Percentiles rank a stretch among this genome's conserved stretches.
Evolutionary conservation across 805 yeast species (phyloP).

Genomic region (Candida anglica): DNA sequence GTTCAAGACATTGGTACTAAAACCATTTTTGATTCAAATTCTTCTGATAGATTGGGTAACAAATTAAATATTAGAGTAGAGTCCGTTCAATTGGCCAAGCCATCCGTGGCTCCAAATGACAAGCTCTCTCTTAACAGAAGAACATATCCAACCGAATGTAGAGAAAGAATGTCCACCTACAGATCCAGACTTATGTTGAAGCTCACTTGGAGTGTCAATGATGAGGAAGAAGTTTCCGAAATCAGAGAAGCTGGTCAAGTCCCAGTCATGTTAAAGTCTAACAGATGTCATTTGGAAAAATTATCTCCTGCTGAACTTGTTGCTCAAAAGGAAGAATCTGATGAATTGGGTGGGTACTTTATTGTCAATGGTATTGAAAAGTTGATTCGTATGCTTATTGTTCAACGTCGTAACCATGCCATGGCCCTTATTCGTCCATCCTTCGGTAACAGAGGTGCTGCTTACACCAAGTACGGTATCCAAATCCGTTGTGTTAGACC

Average conservation of each 20-base stretch:
- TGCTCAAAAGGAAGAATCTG: conserved; percentile 78
- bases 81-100: conserved; percentile 81
- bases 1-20: conserved; percentile 86
- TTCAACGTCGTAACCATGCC: conserved; percentile 95
- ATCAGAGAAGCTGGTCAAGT: conserved; percentile 87
- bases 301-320: conserved; percentile 82
- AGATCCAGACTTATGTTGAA: conserved; percentile 75
- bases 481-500: conserved; percentile 93
- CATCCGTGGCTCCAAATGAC: conserved; percentile 68
- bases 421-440: conserved; percentile 97
- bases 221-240: conserved; percentile 76
- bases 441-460: conserved; percentile 88
- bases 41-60: conserved; percentile 71
- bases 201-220: conserved; percentile 83
- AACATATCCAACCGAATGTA: conserved; percentile 73
- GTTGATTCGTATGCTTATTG: conserved; percentile 93
- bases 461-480: conserved; percentile 85
- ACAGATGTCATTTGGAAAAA: conserved; percentile 86
- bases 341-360: conserved; percentile 96
- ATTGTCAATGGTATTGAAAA: conserved; percentile 96
- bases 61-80: conserved; percentile 83
- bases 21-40: conserved; percentile 79
- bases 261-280: conserved; percentile 87
- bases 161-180: conserved; percentile 86
- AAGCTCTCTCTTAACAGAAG: conserved; percentile 73